These are phyloP conservation scores for Elaeis guineensis DNA, from an alignment of 176 grass and related monocot genomes.

Conservation along the genomic window DNA sequence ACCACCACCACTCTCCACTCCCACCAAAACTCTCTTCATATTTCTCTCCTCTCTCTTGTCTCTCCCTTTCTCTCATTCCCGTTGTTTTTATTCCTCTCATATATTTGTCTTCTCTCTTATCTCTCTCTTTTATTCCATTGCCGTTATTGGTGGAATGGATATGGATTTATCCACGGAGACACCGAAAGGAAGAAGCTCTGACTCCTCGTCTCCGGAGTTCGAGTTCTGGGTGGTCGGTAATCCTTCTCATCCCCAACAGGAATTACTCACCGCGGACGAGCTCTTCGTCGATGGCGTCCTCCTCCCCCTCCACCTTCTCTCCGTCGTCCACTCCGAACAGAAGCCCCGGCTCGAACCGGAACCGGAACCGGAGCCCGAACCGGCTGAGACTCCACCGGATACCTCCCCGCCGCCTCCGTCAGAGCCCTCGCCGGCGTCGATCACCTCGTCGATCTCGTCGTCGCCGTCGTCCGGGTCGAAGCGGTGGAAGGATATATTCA, in stretches of 20 bases:
- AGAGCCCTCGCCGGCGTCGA: too few relatives aligned
- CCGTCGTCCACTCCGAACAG: not conserved
- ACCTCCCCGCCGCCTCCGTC: too few relatives aligned
- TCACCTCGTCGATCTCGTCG: constrained; percentile 1
- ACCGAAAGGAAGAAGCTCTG: constrained; percentile 31
- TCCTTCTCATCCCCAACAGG: constrained; percentile 6
- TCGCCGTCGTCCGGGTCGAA: constrained; percentile 28
- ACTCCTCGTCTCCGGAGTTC: constrained; percentile 57
- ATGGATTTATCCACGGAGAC: not conserved
- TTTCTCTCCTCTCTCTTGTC: not conserved
- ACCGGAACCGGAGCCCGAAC: not conserved
- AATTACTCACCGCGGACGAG: constrained; percentile 53
- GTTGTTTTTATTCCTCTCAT: too few relatives aligned
- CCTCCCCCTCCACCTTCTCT: constrained; percentile 36
- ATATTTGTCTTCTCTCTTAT: too few relatives aligned
- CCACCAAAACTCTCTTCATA: not conserved
- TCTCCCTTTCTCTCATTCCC: not conserved
- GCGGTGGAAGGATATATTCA: constrained; percentile 78
- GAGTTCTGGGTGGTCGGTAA: constrained; percentile 58
- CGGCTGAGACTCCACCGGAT: not conserved
- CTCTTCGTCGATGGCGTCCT: constrained; percentile 68
- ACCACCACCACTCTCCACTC: not conserved
- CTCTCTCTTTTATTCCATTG: not conserved
- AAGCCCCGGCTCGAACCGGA: not conserved
- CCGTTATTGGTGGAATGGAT: too few relatives aligned